Conservation (phyloP, 345 rosid genomes). For the Brassica incana region DNA sequence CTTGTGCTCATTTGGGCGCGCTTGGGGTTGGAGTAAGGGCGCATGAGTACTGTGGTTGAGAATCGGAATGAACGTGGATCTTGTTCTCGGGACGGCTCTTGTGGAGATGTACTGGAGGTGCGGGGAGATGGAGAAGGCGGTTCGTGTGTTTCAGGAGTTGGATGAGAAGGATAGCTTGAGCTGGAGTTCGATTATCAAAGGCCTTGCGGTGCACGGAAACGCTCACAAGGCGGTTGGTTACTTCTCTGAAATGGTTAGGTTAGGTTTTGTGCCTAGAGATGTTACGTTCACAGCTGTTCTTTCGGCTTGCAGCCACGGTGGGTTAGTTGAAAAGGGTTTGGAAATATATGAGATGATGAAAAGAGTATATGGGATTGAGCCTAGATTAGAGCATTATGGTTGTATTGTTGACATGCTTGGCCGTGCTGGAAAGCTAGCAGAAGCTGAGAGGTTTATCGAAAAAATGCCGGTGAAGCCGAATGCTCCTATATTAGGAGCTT, state of each 20-base stretch:
- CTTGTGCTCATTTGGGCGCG: slow-evolving; percentile 75
- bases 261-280: slow-evolving; percentile 54
- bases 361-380: slow-evolving; percentile 46
- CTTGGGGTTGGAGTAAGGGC: slow-evolving; percentile 56
- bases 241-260: slow-evolving; percentile 52
- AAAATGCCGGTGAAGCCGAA: slow-evolving; percentile 70
- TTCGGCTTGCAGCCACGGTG: slow-evolving; percentile 77
- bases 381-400: slow-evolving; percentile 76
- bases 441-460: slow-evolving; percentile 64
- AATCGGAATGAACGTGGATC: slow-evolving; percentile 46
- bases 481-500: slow-evolving; percentile 72
- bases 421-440: slow-evolving; percentile 64
- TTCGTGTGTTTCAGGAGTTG: slow-evolving; percentile 50
- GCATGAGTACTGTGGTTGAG: slow-evolving; percentile 52
- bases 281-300: slow-evolving; percentile 66
- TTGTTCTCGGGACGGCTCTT: slow-evolving; percentile 67
- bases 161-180: slow-evolving; percentile 56
- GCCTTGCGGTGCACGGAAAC: slow-evolving; percentile 65
- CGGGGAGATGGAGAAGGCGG: slow-evolving; percentile 58
- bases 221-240: slow-evolving; percentile 50
- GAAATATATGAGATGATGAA: slow-evolving; percentile 62
- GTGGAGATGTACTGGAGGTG: slow-evolving; percentile 79
- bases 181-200: slow-evolving; percentile 71
- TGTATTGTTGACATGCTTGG: slow-evolving; percentile 79
- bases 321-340: slow-evolving; percentile 60